Base-by-base conservation (phyloP, 2,329 filamentous ascomycete species). In the Reticulascus tulasneorum region DNA sequence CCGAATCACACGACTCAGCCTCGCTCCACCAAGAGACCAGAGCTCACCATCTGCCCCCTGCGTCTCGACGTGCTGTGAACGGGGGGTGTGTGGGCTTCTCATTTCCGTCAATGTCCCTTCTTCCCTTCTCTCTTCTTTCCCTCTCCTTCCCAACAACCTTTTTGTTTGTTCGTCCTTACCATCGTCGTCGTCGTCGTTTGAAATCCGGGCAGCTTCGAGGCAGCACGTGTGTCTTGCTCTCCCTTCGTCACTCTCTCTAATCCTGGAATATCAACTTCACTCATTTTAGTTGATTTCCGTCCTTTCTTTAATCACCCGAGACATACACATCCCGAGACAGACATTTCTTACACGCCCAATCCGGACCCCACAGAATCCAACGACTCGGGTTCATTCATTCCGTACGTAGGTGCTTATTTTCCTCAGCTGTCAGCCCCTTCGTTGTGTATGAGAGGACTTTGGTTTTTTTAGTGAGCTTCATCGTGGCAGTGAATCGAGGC, bases 201-300 rank as follows among this genome's bases (percentile, higher is more conserved):
- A 47, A 23, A 47, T 16, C 23, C 50, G 35, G 47, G 45, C 46
- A 33, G 45, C 42, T 49, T 49, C 53, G 29, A 47, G 49, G 40
- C 40, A 43, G 32, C 37, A 41, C 37, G 49, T 56, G 49, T 50
- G 49, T 52, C 48, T 50, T 51, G 39, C 33, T 49, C 42, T 48
- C 47, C 46, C 47, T 49, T 50, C 43, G 48, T 49, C 51, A 48
- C 47, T 54, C 47, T 33, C 41, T 42, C 37, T 36, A 31, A 35
- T 38, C 35, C 30, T 45, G 52, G 64, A 45, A 61, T 56, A 50
- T 63, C 64, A 62, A 56, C 62, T 66, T 66, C 64, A 66, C 56
- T 69, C 67, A 59, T 64, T 67, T n/a, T 54, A 58, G 64, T 61
- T 63, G 65, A 60, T 56, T 52, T 50, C 65, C 59, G 63, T 69